Percentiles rank a stretch among this genome's conserved stretches.
Conservation (phyloP, 164 flowering plant species). For the Paratinospora sagittata region DNA sequence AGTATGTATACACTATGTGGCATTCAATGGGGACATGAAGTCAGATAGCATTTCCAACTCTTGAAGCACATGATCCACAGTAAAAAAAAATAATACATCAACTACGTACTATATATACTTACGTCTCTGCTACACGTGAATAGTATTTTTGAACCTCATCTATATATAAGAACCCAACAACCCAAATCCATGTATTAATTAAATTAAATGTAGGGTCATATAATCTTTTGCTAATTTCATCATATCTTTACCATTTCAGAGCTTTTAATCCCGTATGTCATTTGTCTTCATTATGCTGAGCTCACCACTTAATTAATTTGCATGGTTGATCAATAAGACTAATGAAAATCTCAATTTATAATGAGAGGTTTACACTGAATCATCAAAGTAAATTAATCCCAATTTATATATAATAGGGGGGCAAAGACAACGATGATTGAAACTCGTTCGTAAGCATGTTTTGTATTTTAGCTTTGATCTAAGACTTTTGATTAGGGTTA, state of each 20-base stretch:
- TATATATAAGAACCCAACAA: conserved; percentile 7
- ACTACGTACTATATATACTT: conserved; percentile 9
- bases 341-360: conserved; percentile 1
- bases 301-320: not conserved
- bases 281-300: conserved; percentile 1
- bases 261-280: conserved; percentile 4
- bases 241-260: conserved; percentile 12
- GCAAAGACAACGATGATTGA: not conserved
- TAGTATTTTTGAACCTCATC: conserved; percentile 16
- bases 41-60: not conserved
- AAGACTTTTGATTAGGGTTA: not conserved
- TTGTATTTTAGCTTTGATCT: not conserved
- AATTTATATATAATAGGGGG: not conserved
- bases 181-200: conserved; percentile 4
- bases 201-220: conserved; percentile 4
- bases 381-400: not conserved
- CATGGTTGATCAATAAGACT: conserved; percentile 4
- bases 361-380: not conserved
- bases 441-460: not conserved
- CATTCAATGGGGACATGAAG: not conserved
- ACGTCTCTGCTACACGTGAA: conserved; percentile 38
- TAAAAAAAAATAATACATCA: not conserved
- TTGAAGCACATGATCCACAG: not conserved
- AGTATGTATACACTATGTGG: not conserved
- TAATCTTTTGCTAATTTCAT: conserved; percentile 6